Evolutionary conservation across 169 alveolate genomes (phyloP), one percentile per base, ranked within the genome.

Genomic region (Plasmodium yoelii): DNA sequence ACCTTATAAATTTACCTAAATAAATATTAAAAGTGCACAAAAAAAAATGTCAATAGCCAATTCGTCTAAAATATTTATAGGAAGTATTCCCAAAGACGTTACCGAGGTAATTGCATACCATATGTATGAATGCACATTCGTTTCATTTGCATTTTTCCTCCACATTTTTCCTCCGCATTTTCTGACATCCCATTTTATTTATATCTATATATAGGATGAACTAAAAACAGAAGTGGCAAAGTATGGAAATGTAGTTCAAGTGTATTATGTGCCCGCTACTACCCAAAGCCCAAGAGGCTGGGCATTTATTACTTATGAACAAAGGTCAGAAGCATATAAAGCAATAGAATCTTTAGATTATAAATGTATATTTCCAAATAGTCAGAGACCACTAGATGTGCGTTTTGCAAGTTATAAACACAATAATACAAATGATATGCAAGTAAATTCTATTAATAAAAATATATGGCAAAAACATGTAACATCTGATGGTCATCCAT

Each of bases 401-500:
- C 18, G 88, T 47, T 75, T 75, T 55, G 88, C 88, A 22, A 90
- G 90, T n/a, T 84, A 69, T 73, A 47, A 72, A 28, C 57, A 74
- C 74, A 47, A 47, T 55, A 67, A 59, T 13, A 13, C 90, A 18
- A 56, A 5, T 28, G 73, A 88, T 53, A 70, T 60, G 7, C 89
- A 34, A 63, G 61, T 71, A n/a, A 75, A 93, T 55, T 87, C 93
- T 12, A 90, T 86, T 51, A 64, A 87, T 51, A 64, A 87, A 71
- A 94, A 93, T 49, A 56, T 84, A 55, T 95, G 97, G 97, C 95
- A 94, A 93, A 95, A 95, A 77, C 95, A 93, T 87, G 89, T 93
- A 19, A 95, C 96, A 28, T 71, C 97, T 5, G 97, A 95, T 73
- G 97, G 97, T 8, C 92, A 92, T n/a, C 95, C 96, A 57, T 95